Evolutionary conservation across 2,329 filamentous ascomycete genomes (phyloP).

Genomic region (Aspergillus sojae): DNA sequence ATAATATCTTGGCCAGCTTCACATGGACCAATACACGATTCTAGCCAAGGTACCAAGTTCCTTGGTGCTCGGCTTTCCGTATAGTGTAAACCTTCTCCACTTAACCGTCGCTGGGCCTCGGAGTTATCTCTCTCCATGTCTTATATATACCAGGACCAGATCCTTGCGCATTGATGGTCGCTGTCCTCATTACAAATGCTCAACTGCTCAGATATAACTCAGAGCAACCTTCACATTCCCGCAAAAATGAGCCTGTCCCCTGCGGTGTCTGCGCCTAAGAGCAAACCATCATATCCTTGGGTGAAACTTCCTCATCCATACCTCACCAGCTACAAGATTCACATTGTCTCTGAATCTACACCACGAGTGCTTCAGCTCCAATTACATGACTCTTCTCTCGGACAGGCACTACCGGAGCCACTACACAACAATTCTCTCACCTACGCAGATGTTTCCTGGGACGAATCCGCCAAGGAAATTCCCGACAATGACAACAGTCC

Average conservation of each 20-base stretch:
- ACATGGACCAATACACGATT: neutral
- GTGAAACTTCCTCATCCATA: slow-evolving; percentile 53
- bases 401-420: slow-evolving; percentile 37
- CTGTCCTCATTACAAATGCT: neutral
- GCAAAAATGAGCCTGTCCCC: slow-evolving; percentile 5
- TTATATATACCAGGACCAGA: neutral
- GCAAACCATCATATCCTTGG: slow-evolving; percentile 31
- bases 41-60: neutral
- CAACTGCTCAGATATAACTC: neutral
- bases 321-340: slow-evolving; percentile 48
- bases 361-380: slow-evolving; percentile 34
- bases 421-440: slow-evolving; percentile 43
- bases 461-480: slow-evolving; percentile 29
- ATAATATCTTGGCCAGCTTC: neutral
- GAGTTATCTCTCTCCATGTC: neutral
- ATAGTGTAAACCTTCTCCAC: neutral
- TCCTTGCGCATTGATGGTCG: neutral
- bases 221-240: neutral
- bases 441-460: slow-evolving; percentile 40
- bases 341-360: slow-evolving; percentile 28
- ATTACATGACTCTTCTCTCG: slow-evolving; percentile 37
- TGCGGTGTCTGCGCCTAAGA: neutral
- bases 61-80: neutral
- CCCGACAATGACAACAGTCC: slow-evolving; percentile 39
- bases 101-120: neutral